phyloP scores from a whole-genome alignment of 148 eudicot species.

The Salicornia ramosissima region DNA sequence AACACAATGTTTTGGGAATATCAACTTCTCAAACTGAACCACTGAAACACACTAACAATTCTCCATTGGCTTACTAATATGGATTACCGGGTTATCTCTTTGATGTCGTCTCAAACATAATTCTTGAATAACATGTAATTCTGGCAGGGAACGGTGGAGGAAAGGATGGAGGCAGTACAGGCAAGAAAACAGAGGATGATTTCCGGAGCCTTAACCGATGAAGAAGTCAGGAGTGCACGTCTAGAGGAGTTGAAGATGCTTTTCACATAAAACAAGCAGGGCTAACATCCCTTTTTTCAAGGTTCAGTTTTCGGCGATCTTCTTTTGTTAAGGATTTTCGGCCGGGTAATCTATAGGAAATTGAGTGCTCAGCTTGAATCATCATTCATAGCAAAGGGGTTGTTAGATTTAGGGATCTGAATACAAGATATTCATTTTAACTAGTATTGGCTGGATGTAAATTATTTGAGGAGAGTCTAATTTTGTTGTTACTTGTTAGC shows the following conservation, averaged over 20 bases:
- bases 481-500: not conserved
- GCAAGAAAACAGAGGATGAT: slow-evolving; percentile 93
- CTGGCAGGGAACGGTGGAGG: slow-evolving; percentile 86
- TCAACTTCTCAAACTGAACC: not conserved
- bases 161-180: slow-evolving; percentile 98
- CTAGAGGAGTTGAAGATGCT: slow-evolving; percentile 95
- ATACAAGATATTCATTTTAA: not conserved
- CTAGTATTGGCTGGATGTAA: not conserved
- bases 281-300: not conserved
- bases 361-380: not conserved
- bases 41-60: not conserved
- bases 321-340: not conserved
- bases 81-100: not conserved
- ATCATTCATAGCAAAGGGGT: not conserved
- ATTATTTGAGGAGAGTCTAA: not conserved
- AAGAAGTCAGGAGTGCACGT: slow-evolving; percentile 91
- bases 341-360: not conserved
- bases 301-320: not conserved
- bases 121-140: not conserved
- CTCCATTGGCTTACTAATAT: not conserved
- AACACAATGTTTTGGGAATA: not conserved
- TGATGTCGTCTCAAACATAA: not conserved
- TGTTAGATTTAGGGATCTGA: not conserved
- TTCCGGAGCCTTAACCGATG: slow-evolving; percentile 93
- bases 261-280: slow-evolving; percentile 41